Conservation (phyloP, 306 rosid genomes). For the Cucurbita ficifolia region DNA sequence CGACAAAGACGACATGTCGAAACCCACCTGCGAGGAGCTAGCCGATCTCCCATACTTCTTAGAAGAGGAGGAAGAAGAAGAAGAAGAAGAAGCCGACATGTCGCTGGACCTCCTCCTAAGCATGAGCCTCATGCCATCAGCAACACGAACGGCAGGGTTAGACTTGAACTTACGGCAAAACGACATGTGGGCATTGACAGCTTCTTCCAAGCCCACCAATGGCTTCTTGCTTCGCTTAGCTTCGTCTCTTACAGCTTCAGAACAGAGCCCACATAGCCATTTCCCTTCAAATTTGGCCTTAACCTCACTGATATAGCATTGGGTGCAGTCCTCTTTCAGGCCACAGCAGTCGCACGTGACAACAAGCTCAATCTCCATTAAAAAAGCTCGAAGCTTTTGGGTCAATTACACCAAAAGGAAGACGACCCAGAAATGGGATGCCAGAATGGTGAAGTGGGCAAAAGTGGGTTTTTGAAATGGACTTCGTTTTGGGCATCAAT, state of each 20-base stretch:
- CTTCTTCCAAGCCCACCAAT: conserved; percentile 62
- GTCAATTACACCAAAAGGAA: not conserved
- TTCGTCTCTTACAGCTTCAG: conserved; percentile 96
- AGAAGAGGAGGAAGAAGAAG: conserved; percentile 11
- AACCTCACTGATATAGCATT: conserved; percentile 54
- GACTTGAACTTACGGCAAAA: conserved; percentile 82
- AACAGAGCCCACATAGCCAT: conserved; percentile 97
- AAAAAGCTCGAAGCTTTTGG: conserved; percentile 1
- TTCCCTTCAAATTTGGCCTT: conserved; percentile 67
- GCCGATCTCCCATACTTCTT: conserved; percentile 49
- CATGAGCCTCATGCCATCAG: conserved; percentile 98
- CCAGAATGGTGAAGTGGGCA: not conserved
- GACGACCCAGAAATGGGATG: not conserved
- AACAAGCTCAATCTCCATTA: conserved; percentile 72
- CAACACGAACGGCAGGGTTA: conserved; percentile 77
- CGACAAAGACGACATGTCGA: conserved; percentile 40
- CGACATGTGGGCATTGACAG: conserved; percentile 91
- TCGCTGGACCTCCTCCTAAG: conserved; percentile 72
- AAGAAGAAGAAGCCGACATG: conserved; percentile 28
- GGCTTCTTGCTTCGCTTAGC: conserved; percentile 40
- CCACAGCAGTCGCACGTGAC: conserved; percentile 97
- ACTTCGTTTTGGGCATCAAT: not conserved
- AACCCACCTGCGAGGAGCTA: conserved; percentile 66
- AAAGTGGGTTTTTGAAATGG: not conserved
- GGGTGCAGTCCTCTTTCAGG: conserved; percentile 86